phyloP scores from a whole-genome alignment of 139 green algal genomes.

The Diplosphaera chodatii region DNA sequence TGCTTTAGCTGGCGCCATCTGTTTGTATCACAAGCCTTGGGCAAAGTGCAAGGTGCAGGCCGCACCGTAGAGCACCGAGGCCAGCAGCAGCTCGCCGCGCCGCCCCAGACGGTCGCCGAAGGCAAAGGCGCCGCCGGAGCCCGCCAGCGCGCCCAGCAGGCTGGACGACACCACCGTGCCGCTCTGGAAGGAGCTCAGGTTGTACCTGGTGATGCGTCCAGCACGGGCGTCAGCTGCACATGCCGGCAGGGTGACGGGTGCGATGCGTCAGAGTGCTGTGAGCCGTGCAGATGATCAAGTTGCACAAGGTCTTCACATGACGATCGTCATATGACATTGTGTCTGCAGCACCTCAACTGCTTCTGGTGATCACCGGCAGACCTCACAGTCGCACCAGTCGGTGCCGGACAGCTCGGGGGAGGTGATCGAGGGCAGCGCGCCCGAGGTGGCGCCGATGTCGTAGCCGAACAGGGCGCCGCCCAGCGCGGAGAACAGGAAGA shows the following conservation, averaged over 20 bases:
- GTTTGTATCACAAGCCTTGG: too few species aligned
- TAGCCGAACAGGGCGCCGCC: slow-evolving; percentile 65
- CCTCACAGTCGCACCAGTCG: slow-evolving; percentile 40
- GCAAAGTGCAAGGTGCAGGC: too few species aligned
- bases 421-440: slow-evolving; percentile 68
- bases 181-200: slow-evolving; percentile 42
- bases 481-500: slow-evolving; percentile 63
- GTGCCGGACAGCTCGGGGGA: slow-evolving; percentile 45
- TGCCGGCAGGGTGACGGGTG: too few species aligned
- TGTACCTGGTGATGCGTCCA: slow-evolving; percentile 19
- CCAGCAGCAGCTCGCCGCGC: slow-evolving; percentile 68
- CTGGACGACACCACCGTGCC: slow-evolving; percentile 69
- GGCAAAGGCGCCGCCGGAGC: slow-evolving; percentile 56
- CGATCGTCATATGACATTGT: too few species aligned
- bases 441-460: slow-evolving; percentile 64
- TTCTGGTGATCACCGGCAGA: too few species aligned
- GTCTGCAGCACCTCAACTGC: too few species aligned
- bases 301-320: too few species aligned
- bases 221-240: too few species aligned
- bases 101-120: slow-evolving; percentile 72
- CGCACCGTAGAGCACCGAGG: slow-evolving; percentile 60
- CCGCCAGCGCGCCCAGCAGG: slow-evolving; percentile 73
- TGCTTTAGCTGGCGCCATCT: too few species aligned
- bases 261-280: too few species aligned
- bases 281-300: too few species aligned